Base-by-base conservation (phyloP, 2,329 filamentous ascomycete genomes). In the Fusarium coffeatum region DNA sequence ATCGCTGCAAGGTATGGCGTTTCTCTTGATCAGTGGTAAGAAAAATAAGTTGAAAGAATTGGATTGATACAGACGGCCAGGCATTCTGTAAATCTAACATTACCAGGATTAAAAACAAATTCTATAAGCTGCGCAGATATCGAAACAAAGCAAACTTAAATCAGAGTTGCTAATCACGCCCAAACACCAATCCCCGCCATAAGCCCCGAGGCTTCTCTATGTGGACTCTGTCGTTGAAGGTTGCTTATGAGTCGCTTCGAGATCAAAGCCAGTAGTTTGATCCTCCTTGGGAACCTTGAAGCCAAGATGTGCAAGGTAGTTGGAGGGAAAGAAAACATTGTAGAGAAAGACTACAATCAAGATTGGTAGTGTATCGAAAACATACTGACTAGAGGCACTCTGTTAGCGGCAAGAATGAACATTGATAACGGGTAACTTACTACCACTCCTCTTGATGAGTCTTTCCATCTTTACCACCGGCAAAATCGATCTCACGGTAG, bases 381-480 rank as follows among this genome's bases (percentile, higher is more conserved):
- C 65, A 16, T 73, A 73, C 0, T 66, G 22, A 3, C 71, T 73
- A 8, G 6, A 6, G 4, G 6, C 1, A 16, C 6, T 6, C 0
- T 8, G 18, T 66, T 20, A 66, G 48, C 9, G 6, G 2, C 12
- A 9, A 0, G 2, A 13, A 10, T 2, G 2, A 6, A 1, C 2
- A 0, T 1, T 9, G 1, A 16, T 7, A 0, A 20, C 2, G 5
- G 1, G 8, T 2, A 15, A 73, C 71, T 34, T 68, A 73, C 68
- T 70, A 73, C 71, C 71, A 73, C 56, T 73, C 71, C 7, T 63
- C 34, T 11, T 68, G 65, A 4, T 73, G 71, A 1, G 68, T 72
- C 23, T 30, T 48, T 0, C 71, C 71, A 22, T 47, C 47, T 3
- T 69, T 73, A 0, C 71, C 71, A 0, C 61, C 71, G 1, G 65